Base-by-base conservation (phyloP, 139 green algal genomes). In the Bryopsis sp. region DNA sequence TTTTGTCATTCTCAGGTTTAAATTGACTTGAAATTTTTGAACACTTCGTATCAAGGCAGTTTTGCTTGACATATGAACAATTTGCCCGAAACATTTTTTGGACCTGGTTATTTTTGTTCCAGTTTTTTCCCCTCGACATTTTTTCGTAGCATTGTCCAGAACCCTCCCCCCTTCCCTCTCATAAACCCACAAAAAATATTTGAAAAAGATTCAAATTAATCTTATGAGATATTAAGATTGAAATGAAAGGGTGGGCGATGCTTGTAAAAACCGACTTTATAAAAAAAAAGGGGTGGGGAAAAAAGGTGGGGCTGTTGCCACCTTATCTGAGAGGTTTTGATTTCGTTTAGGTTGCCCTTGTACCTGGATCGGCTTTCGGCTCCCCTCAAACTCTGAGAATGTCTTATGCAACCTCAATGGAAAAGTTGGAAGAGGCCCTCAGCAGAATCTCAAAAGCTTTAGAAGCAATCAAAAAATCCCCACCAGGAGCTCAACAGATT, bases 311-410 rank as follows among this genome's bases (percentile, higher is more conserved):
- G 11, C 19, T 54, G 19, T 19, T 54, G 43, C 43, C 43, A 54
- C 43, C 43, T 19, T 26, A 19, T 19, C 11, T 26, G 43, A 11
- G 19, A 26, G 43, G 11, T 19, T 54, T 48, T 7, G 5, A 39
- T 68, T 6, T 68, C 38, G 8, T 39, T 33, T 68, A 88, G 64
- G 87, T 98, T 26, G 94, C 92, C 0, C 62, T 94, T 22, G 94
- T 99, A 31, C 94, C 94, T 1, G 94, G 94, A 0, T 86, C 95
- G 57, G 94, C 94, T 1, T 99, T 99, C 81, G 94, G 94, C 22
- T 81, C 81, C 2, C 84, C 90, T 36, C 58, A 78, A 39, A 96
- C 86, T 71, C 78, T 99, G 6, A 86, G 94, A 19, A 90, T 99
- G 47, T 96, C 86, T 1, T 99, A 98, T 70, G 94, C 94, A 22